Base-by-base conservation (phyloP, 768 basidiomycete genomes). In the Amanita pallidorosea region DNA sequence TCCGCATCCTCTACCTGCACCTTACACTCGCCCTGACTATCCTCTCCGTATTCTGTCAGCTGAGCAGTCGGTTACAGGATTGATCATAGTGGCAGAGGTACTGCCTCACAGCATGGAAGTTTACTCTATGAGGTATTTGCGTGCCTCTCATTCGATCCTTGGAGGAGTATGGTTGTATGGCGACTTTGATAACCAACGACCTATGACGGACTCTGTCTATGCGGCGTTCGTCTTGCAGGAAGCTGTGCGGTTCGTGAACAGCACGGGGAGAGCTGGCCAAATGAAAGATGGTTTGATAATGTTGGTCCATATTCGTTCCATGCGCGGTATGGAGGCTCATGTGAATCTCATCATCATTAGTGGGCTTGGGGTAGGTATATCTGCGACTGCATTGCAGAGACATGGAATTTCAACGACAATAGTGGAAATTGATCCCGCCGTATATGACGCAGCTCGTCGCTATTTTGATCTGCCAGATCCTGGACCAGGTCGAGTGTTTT, bases 341-440 rank as follows among this genome's bases (percentile, higher is more conserved):
- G 45, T 44, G 18, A 36, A 36, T 7, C 31, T 53, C 45, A 52
- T 13, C 58, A 96, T 53, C 45, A 52, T 13, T 58, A 96, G 94
- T 64, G 95, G 95, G 9, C 78, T 97, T 29, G 95, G 95, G 17
- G 74, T 79, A 17, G 94, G 95, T 5, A 81, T 88, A 49, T 82
- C 88, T 3, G 84, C 89, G 0, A 77, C 80, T 38, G 75, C 89
- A 0, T 81, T 98, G 56, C 70, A 77, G 43, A 71, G 74, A 22
- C 86, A 89, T 54, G 74, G 74, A 17, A 67, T 94, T 23, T 70
- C 75, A 5, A 83, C 85, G 4, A 89, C 91, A 1, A 77, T 95
- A 44, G 77, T 94, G n/a, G 95, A 98, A 65, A 88, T 95, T 53
- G 95, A 97, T 61, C 88, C 89, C 33, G 84, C 79, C 1, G 93